Conservation (phyloP, 139 green algal genomes). For the Klebsormidium nitens region DNA sequence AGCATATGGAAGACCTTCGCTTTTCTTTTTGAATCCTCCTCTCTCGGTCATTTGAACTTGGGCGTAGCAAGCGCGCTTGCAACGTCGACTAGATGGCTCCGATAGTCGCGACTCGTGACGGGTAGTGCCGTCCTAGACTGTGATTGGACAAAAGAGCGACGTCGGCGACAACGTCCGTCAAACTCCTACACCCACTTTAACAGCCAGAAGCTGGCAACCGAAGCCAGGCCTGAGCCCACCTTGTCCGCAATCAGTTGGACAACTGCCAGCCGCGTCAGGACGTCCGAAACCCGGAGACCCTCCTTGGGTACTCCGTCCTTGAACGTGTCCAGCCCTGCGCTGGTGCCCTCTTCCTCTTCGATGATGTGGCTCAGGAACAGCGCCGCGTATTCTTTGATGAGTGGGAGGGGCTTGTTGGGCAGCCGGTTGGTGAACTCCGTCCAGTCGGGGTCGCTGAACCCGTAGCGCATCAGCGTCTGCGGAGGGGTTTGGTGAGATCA, state of each 20-base stretch:
- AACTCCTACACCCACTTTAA: not conserved
- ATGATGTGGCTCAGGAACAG: conserved; percentile 38
- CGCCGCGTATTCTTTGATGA: conserved; percentile 22
- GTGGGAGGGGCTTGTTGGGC: too few relatives aligned
- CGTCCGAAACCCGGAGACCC: conserved; percentile 13
- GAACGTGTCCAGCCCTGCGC: too few relatives aligned
- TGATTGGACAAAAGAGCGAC: not conserved
- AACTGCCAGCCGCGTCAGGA: conserved; percentile 19
- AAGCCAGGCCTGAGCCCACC: conserved; percentile 5
- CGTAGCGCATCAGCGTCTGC: conserved; percentile 39
- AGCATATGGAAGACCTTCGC: too few relatives aligned
- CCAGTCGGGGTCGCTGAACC: conserved; percentile 24
- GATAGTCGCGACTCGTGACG: too few relatives aligned
- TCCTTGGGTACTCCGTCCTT: conserved; percentile 41
- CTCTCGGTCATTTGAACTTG: too few relatives aligned
- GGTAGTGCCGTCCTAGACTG: not conserved
- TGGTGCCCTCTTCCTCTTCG: too few relatives aligned
- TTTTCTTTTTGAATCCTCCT: too few relatives aligned
- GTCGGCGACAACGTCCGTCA: not conserved
- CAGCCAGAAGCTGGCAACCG: not conserved
- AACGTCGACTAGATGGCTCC: too few relatives aligned
- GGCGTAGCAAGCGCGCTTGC: too few relatives aligned
- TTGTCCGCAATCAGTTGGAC: conserved; percentile 39
- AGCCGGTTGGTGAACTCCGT: too few relatives aligned
- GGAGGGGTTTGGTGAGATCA: too few relatives aligned